Base-by-base conservation (phyloP, 192 early-diverging fungal species). In the Coemansia javaensis region DNA sequence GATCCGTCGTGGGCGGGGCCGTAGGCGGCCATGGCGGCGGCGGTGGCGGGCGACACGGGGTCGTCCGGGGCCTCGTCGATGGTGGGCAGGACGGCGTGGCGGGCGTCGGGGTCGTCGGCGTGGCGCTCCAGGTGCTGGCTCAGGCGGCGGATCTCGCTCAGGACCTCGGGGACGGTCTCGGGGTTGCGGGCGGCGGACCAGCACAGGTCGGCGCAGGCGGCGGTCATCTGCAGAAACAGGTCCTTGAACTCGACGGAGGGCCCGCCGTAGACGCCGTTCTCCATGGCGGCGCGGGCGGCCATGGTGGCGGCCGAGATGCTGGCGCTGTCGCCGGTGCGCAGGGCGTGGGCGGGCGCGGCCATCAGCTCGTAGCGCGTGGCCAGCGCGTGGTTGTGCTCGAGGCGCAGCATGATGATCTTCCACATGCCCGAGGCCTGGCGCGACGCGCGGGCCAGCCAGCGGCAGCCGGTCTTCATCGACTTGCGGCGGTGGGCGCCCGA, bases 361-460 rank as follows among this genome's bases (percentile, higher is more conserved):
- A 48, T 10, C 22, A 67, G 41, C 32, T 75, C 65, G 53, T 56
- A 66, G 31, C 57, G 63, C 37, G 64, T 37, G 15, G 64, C 40
- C 40, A 75, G 72, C 49, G 52, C 44, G 34, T 75, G 72, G 56
- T 75, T 75, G 56, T 75, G 72, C 48, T 67, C 60, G 18, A 75
- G 60, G 1, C 72, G 59, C 47, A 75, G 56, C 72, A 68, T 58
- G 25, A 75, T 75, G 20, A 63, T 61, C 48, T 75, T 75, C 72
- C 72, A 75, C 72, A 75, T 75, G 16, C 65, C 72, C 36, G 72
- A 67, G 0, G 45, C 32, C 53, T 75, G 72, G 9, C 72, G 54
- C 48, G 72, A 75, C 21, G 72, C 72, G 8, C 72, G 64, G 11
- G 72, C 72, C 40, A 75, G 72, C 72, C 72, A 75, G 13, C 65